Percentiles rank a stretch among this genome's conserved stretches.
These are phyloP conservation scores for Aspergillus coremiiformis DNA, from an alignment of 495 filamentous ascomycete genomes.

Conservation along the genomic window DNA sequence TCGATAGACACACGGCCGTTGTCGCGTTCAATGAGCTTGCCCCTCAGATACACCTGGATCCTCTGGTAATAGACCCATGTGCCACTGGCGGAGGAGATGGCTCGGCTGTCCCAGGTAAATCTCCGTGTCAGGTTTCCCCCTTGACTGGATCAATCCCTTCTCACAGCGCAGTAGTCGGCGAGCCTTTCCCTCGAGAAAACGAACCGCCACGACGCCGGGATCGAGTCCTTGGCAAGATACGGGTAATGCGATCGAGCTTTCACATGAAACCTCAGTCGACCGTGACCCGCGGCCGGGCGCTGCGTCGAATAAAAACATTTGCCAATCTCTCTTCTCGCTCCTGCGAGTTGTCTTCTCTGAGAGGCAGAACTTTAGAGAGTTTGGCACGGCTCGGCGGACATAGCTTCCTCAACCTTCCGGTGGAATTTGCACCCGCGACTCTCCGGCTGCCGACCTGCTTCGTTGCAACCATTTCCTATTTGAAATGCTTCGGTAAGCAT, in stretches of 20 bases:
- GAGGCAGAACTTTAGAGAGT: slow-evolving; percentile 53
- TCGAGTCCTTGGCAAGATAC: slow-evolving; percentile 23
- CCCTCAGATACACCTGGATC: slow-evolving; percentile 13
- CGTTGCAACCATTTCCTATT: slow-evolving; percentile 59
- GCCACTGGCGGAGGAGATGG: background rate
- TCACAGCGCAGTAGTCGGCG: background rate
- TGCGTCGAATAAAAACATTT: slow-evolving; percentile 41
- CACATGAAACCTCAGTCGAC: slow-evolving; percentile 33
- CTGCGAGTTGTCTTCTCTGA: slow-evolving; percentile 48
- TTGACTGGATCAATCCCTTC: background rate
- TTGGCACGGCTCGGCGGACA: slow-evolving; percentile 68
- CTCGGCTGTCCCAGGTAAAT: background rate
- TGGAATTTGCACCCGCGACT: slow-evolving; percentile 55
- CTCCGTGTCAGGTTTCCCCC: background rate
- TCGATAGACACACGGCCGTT: slow-evolving; percentile 19
- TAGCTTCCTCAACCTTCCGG: slow-evolving; percentile 58
- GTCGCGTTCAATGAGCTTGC: slow-evolving; percentile 25
- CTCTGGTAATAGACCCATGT: slow-evolving; percentile 7
- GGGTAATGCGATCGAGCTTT: slow-evolving; percentile 28
- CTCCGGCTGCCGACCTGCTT: slow-evolving; percentile 68
- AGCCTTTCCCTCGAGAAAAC: slow-evolving; percentile 1
- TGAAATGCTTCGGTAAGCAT: slow-evolving; percentile 57
- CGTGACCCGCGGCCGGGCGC: slow-evolving; percentile 41
- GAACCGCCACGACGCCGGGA: slow-evolving; percentile 13
- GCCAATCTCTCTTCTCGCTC: slow-evolving; percentile 20